Conservation (phyloP, 2,329 filamentous ascomycete genomes). For the Akanthomyces uredinophilus region DNA sequence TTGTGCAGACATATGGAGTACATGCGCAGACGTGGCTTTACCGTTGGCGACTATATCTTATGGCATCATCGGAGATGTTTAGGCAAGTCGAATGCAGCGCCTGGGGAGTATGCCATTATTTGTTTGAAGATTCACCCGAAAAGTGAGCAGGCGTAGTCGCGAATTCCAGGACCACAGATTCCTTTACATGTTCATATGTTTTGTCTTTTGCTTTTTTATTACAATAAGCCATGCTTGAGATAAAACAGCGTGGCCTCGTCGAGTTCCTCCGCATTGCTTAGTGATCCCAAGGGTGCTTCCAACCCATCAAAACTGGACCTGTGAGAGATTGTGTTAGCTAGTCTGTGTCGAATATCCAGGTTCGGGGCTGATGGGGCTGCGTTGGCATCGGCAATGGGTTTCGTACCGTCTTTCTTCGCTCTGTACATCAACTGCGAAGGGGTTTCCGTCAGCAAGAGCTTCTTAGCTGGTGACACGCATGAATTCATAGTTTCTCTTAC, state of each 20-base stretch:
- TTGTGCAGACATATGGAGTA: conserved; percentile 57
- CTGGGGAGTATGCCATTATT: conserved; percentile 62
- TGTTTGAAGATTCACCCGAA: conserved; percentile 53
- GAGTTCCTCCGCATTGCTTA: conserved; percentile 37
- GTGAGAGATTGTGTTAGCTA: conserved; percentile 6
- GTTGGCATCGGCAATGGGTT: background rate
- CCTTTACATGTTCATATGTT: background rate
- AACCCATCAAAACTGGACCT: conserved; percentile 77
- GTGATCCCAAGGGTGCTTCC: conserved; percentile 97
- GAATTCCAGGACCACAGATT: background rate
- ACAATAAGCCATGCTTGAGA: background rate
- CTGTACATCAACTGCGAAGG: conserved; percentile 78
- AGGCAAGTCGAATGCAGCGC: conserved; percentile 59
- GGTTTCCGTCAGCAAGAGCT: conserved; percentile 1
- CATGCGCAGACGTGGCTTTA: conserved; percentile 58
- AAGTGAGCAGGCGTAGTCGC: background rate
- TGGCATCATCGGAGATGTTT: conserved; percentile 65
- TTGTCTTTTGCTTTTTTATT: background rate
- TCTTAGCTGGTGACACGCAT: background rate
- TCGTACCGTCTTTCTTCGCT: conserved; percentile 83
- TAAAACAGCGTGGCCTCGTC: background rate
- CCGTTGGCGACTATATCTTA: conserved; percentile 67
- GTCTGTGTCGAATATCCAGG: background rate
- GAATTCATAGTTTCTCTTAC: conserved; percentile 49
- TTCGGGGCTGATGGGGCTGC: background rate